These are phyloP conservation scores for Aspergillus cavernicola DNA, from an alignment of 495 filamentous ascomycete species.

Conservation along the genomic window DNA sequence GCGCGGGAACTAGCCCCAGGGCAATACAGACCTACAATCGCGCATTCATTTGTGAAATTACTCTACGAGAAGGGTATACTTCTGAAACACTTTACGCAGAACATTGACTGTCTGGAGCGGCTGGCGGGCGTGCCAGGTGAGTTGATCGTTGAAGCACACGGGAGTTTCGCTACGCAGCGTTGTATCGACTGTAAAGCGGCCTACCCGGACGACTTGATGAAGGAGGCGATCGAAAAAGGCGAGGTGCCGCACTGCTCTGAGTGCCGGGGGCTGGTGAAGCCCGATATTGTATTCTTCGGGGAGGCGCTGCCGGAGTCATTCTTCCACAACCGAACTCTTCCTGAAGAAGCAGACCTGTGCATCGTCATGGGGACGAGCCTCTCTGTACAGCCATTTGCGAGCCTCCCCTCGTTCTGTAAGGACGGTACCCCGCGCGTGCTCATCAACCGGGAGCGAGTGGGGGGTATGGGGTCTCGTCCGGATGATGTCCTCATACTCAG, in stretches of 20 bases:
- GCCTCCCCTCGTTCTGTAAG: slow-evolving; percentile 60
- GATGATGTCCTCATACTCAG: slow-evolving; percentile 76
- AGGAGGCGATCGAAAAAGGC: slow-evolving; percentile 54
- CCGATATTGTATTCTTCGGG: slow-evolving; percentile 97
- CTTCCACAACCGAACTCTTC: slow-evolving; percentile 52
- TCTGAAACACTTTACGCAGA: slow-evolving; percentile 89
- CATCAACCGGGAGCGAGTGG: slow-evolving; percentile 85
- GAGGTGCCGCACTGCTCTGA: slow-evolving; percentile 65
- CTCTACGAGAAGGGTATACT: slow-evolving; percentile 74
- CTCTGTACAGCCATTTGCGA: slow-evolving; percentile 84
- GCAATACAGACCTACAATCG: slow-evolving; percentile 80
- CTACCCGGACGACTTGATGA: slow-evolving; percentile 73
- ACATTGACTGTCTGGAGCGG: slow-evolving; percentile 93
- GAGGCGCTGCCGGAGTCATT: slow-evolving; percentile 75
- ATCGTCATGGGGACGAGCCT: slow-evolving; percentile 93
- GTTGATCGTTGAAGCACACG: slow-evolving; percentile 88
- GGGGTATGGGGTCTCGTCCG: slow-evolving; percentile 66
- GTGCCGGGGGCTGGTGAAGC: slow-evolving; percentile 86
- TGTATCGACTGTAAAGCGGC: slow-evolving; percentile 81
- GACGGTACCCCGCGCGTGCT: slow-evolving; percentile 69
- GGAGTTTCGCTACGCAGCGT: slow-evolving; percentile 82
- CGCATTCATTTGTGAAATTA: slow-evolving; percentile 73
- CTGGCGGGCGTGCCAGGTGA: slow-evolving; percentile 78
- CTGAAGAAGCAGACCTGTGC: slow-evolving; percentile 67
- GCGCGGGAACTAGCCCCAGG: slow-evolving; percentile 91